Conservation (phyloP, 192 early-diverging fungal species). For the Martensiomyces pterosporus region DNA sequence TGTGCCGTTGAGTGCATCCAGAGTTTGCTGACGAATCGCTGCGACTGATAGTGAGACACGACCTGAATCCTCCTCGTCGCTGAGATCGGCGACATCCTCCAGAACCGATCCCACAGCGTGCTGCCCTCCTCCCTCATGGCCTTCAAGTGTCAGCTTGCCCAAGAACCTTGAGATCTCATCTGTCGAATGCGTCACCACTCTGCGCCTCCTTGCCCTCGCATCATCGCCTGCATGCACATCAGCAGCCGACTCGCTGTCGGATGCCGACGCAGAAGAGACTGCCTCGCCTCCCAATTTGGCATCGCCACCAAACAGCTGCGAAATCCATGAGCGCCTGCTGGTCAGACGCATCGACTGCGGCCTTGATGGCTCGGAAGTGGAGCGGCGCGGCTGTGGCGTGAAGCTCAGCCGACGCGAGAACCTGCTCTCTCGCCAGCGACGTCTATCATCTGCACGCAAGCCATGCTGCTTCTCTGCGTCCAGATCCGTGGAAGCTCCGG, state of each 20-base stretch:
- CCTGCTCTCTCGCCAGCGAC: no score
- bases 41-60: constrained; percentile 28
- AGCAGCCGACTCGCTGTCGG: neutral
- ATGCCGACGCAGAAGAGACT: neutral
- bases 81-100: constrained; percentile 37
- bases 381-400: constrained; percentile 29
- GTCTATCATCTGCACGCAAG: no score
- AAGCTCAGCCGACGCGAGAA: constrained; percentile 16
- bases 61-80: constrained; percentile 30
- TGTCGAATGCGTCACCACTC: constrained; percentile 41
- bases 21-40: constrained; percentile 42
- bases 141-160: constrained; percentile 18
- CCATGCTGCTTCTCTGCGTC: constrained; percentile 3
- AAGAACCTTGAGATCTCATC: constrained; percentile 24
- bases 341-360: constrained; percentile 40
- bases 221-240: constrained; percentile 3
- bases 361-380: constrained; percentile 40
- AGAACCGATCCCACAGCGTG: constrained; percentile 6
- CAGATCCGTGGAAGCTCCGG: neutral
- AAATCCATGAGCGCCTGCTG: constrained; percentile 33
- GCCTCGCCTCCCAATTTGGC: neutral
- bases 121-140: constrained; percentile 1
- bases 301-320: constrained; percentile 26
- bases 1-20: constrained; percentile 43
- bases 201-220: constrained; percentile 8